phyloP scores from a whole-genome alignment of 1,139 yeast genomes.

The Taphrina flavorubra region DNA sequence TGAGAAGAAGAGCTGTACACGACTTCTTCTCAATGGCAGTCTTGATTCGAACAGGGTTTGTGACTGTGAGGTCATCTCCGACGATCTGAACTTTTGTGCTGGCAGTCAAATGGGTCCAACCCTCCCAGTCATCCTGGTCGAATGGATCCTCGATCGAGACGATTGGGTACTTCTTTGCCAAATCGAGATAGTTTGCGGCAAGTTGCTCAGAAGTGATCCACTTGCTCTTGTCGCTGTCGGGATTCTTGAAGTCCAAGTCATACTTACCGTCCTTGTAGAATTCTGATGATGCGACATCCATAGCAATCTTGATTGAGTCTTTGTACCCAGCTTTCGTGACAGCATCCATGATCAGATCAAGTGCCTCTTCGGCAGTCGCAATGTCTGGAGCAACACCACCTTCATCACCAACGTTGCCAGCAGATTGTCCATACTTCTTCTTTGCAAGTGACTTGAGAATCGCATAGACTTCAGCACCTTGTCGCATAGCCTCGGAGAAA shows the following conservation, averaged over 20 bases:
- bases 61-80: conserved; percentile 96
- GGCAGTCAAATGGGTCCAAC: conserved; percentile 85
- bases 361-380: conserved; percentile 89
- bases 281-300: conserved; percentile 96
- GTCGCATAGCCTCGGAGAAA: conserved; percentile 91
- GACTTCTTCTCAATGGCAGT: conserved; percentile 94
- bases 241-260: conserved; percentile 97
- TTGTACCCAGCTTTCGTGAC: conserved; percentile 91
- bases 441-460: conserved; percentile 86
- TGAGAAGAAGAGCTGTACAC: conserved; percentile 88
- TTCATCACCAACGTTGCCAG: conserved; percentile 99
- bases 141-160: conserved; percentile 97
- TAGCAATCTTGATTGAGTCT: conserved; percentile 85
- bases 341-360: conserved; percentile 85
- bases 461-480: conserved; percentile 97
- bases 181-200: conserved; percentile 77
- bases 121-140: conserved; percentile 98
- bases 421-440: conserved; percentile 92
- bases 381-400: conserved; percentile 99
- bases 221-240: conserved; percentile 82
- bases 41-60: conserved; percentile 91
- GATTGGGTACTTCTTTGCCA: conserved; percentile 89
- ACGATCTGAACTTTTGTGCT: conserved; percentile 82
- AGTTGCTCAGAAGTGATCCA: conserved; percentile 88
- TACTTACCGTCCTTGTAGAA: conserved; percentile 94